Conservation (phyloP, 257 asterid species). For the Solanum paucissectum region DNA sequence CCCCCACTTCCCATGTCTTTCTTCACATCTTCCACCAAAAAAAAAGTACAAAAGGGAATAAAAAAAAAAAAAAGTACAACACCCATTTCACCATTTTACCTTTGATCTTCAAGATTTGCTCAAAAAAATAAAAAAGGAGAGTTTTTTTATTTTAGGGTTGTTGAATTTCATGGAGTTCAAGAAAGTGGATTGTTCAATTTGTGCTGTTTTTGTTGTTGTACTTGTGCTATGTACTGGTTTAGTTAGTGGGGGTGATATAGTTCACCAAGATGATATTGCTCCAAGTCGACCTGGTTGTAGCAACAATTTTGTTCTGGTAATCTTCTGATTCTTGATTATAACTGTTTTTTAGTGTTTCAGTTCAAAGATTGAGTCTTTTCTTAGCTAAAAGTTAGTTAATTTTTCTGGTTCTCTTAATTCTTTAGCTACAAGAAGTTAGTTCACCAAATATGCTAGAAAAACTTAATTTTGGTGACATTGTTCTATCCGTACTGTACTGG, state of each 20-base stretch:
- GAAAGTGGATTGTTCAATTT: constrained; percentile 26
- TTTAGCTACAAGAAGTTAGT: not conserved
- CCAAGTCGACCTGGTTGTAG: constrained; percentile 81
- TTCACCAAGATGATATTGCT: constrained; percentile 74
- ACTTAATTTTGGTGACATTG: not conserved
- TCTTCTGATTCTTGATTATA: not conserved
- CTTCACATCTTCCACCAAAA: constrained; percentile 5
- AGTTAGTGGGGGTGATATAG: constrained; percentile 76
- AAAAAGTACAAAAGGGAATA: not conserved
- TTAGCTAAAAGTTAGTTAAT: not conserved
- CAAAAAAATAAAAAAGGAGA: not conserved
- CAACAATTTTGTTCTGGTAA: constrained; percentile 83
- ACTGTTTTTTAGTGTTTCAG: not conserved
- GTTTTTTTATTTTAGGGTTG: not conserved
- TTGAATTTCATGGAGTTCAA: constrained; percentile 25
- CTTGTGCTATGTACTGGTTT: constrained; percentile 22
- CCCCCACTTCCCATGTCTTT: not conserved
- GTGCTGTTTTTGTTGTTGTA: constrained; percentile 25
- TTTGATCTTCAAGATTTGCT: constrained; percentile 21
- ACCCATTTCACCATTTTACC: constrained; percentile 15
- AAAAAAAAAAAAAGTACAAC: not conserved
- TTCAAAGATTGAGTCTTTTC: not conserved
- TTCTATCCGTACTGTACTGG: not conserved
- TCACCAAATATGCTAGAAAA: not conserved
- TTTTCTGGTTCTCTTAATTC: not conserved